Percentiles rank a stretch among this genome's conserved stretches.
Conservation (phyloP, 768 basidiomycete genomes). For the Rhodotorula diobovata region DNA sequence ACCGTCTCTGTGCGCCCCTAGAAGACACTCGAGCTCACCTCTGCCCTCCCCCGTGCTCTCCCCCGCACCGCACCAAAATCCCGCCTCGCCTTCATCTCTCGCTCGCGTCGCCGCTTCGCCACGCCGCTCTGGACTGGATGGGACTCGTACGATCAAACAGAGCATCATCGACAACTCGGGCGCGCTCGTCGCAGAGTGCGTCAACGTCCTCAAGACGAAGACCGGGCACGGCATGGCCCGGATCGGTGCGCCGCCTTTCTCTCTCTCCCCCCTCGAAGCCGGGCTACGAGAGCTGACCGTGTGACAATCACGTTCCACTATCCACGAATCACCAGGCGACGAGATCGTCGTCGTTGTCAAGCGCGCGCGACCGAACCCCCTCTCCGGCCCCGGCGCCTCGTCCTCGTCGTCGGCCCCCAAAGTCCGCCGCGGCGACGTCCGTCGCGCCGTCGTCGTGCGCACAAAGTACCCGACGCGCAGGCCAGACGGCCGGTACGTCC, state of each 20-base stretch:
- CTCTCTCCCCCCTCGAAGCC: not conserved
- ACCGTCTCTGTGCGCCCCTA: too few species aligned
- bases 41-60: not conserved
- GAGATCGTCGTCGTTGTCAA: constrained; percentile 95
- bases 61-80: not conserved
- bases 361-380: constrained; percentile 67
- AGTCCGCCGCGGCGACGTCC: constrained; percentile 86
- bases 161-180: constrained; percentile 98
- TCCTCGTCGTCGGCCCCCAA: constrained; percentile 59
- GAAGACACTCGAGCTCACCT: too few species aligned
- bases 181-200: constrained; percentile 86
- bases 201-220: constrained; percentile 93
- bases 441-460: constrained; percentile 91
- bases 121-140: not conserved
- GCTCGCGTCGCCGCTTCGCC: not conserved
- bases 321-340: constrained; percentile 57
- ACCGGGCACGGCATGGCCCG: constrained; percentile 87
- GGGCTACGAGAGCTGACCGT: too few species aligned
- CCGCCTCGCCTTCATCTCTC: not conserved
- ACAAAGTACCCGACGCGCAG: constrained; percentile 79
- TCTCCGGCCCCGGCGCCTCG: constrained; percentile 21
- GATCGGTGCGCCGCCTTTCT: constrained; percentile 45
- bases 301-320: too few species aligned
- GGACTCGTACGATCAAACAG: not conserved
- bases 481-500: constrained; percentile 78